These are phyloP conservation scores for Calycina marina DNA, from an alignment of 2,329 filamentous ascomycete species.

Conservation along the genomic window DNA sequence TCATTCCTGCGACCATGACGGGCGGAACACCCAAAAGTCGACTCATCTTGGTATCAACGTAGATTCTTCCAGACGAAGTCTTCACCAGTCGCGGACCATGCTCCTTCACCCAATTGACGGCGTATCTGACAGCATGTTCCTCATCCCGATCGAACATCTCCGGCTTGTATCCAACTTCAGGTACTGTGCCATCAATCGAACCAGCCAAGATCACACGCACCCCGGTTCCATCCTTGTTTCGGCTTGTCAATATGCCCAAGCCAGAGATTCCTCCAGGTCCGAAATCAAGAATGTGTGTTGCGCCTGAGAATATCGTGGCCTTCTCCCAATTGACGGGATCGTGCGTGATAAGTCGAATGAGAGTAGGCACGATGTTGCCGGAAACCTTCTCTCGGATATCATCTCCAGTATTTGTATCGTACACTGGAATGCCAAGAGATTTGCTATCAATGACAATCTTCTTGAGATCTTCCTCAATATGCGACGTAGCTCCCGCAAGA, in stretches of 20 bases:
- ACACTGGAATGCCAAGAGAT: conserved; percentile 71
- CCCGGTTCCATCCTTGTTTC: conserved; percentile 97
- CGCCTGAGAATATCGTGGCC: conserved; percentile 77
- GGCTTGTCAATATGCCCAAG: conserved; percentile 87
- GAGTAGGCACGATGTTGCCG: conserved; percentile 69
- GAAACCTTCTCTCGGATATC: conserved; percentile 59
- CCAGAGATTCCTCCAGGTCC: conserved; percentile 94
- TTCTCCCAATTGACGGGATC: conserved; percentile 94
- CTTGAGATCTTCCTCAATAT: conserved; percentile 79
- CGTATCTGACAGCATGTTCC: conserved; percentile 86
- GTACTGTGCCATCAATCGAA: conserved; percentile 77
- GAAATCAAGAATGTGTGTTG: conserved; percentile 92
- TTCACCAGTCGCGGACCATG: conserved; percentile 86
- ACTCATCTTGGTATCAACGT: conserved; percentile 94
- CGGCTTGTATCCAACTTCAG: conserved; percentile 92
- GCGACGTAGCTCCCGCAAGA: conserved; percentile 62
- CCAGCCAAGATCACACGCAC: conserved; percentile 93
- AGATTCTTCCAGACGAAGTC: conserved; percentile 78
- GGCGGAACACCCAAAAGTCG: conserved; percentile 72
- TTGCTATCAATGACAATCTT: conserved; percentile 61
- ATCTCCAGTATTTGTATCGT: conserved; percentile 75
- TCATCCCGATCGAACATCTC: conserved; percentile 95
- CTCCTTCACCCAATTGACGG: conserved; percentile 95
- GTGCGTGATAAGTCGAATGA: conserved; percentile 86
- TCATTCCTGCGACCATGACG: conserved; percentile 89